Conservation (phyloP, 2,329 filamentous ascomycete species). For the Ploettnerulaceae sp. region DNA sequence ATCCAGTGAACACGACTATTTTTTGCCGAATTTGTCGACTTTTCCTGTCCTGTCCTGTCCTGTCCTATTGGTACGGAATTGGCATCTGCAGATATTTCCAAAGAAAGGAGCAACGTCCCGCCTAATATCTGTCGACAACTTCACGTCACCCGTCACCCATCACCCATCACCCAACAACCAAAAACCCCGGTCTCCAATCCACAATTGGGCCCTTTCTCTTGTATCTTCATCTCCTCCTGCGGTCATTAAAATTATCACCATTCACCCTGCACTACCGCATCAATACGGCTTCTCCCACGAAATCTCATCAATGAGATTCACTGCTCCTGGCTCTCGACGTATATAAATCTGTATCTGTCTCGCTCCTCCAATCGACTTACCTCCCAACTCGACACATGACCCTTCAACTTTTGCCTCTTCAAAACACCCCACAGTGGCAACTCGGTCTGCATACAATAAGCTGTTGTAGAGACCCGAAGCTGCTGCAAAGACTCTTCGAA, state of each 20-base stretch:
- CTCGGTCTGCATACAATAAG: not conserved
- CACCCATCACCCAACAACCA: too few relatives aligned
- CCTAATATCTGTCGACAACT: slow-evolving; percentile 4
- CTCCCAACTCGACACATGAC: slow-evolving; percentile 20
- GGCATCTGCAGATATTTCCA: slow-evolving; percentile 15
- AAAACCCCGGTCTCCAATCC: too few relatives aligned
- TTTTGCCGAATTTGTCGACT: not conserved
- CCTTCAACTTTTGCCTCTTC: slow-evolving; percentile 4
- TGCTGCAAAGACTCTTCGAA: not conserved
- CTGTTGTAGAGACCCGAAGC: not conserved
- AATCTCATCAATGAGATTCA: not conserved
- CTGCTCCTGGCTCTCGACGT: not conserved
- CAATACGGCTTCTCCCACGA: not conserved
- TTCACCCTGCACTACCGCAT: too few relatives aligned
- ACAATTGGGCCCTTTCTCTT: slow-evolving; percentile 9
- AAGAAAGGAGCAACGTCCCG: slow-evolving; percentile 6
- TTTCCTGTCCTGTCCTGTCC: not conserved
- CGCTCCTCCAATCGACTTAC: not conserved
- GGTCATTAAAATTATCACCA: not conserved
- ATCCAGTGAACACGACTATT: slow-evolving; percentile 27
- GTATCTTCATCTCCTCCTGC: not conserved
- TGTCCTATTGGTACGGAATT: slow-evolving; percentile 6
- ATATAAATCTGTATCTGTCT: not conserved
- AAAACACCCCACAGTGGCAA: slow-evolving; percentile 15
- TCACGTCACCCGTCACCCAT: too few relatives aligned